Base-by-base conservation (phyloP, 441 rosid genomes). In the Syzygium malaccense region DNA sequence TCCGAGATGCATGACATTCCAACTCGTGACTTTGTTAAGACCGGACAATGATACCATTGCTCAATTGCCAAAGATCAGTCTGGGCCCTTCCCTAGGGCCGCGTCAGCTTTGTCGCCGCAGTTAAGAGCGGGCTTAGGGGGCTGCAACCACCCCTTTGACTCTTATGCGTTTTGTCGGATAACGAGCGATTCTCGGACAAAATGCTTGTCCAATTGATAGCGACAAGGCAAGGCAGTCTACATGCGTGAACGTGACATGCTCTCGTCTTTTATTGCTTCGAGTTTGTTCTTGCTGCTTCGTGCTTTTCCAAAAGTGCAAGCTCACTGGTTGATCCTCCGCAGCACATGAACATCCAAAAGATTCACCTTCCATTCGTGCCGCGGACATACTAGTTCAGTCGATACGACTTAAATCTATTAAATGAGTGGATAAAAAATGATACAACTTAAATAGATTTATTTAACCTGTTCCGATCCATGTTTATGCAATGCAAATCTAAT, bases 381-480 rank as follows among this genome's bases (percentile, higher is more conserved):
- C 6, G 45, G 41, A 8, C 78, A 3, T 66, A 9, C 4, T 17
- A 23, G 13, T 2, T 6, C 41, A 2, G 1, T 10, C 48, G 1
- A 68, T 4, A 11, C 10, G 26, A 10, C n/a, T 23, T 45, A 45
- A 9, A 7, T 45, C 48, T 45, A 45, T 45, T 45, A 7, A 7
- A 45, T 9, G 9, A 45, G 48, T 45, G 2, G 7, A 45, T 45
- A 0, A 7, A 45, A 45, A 45, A 55, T 55, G 23, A 18, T 18
- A 7, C 23, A 1, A 55, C 2, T 0, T 8, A 19, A 18, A 55
- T 55, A 2, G 4, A 18, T 5, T 4, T 7, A 18, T 55, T 17
- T 18, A 18, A 55, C 4, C 57, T 9, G 20, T 55, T 17, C 8
- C 19, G 8, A 55, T 18, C 8, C 9, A 55, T 2, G 7, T 55